A percentile compares a stretch with the other conserved stretches of the same genome.
Conservation (phyloP, 1,284 basidiomycete genomes). For the Sphagnurus paluster region DNA sequence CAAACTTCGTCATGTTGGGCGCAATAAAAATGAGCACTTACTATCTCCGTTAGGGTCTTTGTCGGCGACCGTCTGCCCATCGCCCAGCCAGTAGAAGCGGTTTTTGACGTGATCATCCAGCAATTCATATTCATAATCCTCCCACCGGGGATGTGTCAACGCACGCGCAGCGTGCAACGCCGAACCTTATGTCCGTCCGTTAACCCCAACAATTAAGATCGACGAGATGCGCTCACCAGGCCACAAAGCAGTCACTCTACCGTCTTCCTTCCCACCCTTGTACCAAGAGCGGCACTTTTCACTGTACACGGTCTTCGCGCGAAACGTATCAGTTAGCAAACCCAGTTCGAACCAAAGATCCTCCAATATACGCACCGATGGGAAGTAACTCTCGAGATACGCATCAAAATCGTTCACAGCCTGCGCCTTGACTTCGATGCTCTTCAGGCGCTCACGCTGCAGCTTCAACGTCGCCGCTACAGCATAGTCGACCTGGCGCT, state of each 20-base stretch:
- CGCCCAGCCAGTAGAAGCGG: constrained; percentile 59
- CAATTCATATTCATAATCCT: constrained; percentile 59
- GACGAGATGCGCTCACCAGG: constrained; percentile 42
- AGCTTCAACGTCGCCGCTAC: constrained; percentile 55
- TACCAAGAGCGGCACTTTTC: constrained; percentile 68
- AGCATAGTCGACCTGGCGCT: constrained; percentile 56
- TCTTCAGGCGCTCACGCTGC: constrained; percentile 59
- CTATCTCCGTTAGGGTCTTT: constrained; percentile 38
- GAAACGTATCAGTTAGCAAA: too few relatives aligned
- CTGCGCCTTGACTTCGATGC: constrained; percentile 55
- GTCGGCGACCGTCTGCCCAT: constrained; percentile 40
- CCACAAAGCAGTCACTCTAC: constrained; percentile 58
- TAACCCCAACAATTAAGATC: neutral
- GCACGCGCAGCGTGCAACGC: constrained; percentile 51
- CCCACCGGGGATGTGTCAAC: constrained; percentile 60
- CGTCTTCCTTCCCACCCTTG: constrained; percentile 59
- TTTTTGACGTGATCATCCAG: constrained; percentile 42
- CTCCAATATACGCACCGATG: constrained; percentile 32
- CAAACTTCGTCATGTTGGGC: neutral
- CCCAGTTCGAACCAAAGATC: too few relatives aligned
- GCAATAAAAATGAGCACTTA: constrained; percentile 28
- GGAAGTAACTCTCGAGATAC: constrained; percentile 57
- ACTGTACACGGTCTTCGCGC: constrained; percentile 61
- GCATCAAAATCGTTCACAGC: constrained; percentile 62
- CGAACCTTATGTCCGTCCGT: constrained; percentile 38